Base-by-base conservation (phyloP, 2,329 filamentous ascomycete genomes). In the Salinomyces thailandicus region DNA sequence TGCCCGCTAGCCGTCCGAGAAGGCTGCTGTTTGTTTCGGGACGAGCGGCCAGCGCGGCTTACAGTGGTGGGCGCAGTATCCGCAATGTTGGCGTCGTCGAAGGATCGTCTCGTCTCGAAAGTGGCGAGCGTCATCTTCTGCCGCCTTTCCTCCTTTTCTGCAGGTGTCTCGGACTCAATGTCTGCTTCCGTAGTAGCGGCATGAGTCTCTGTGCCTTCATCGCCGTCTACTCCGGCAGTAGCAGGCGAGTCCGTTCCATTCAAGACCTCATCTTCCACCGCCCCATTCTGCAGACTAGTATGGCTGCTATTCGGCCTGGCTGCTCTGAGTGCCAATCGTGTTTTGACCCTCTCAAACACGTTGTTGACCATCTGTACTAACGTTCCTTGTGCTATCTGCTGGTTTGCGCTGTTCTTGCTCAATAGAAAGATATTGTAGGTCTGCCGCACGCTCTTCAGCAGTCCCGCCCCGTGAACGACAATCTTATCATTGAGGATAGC, bases 391-490 rank as follows among this genome's bases (percentile, higher is more conserved):
- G 93, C 93, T 33, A 96, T 85, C 60, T 94, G 87, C 66, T 98
- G 91, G 58, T 96, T 98, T 38, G 85, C 77, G 45, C 81, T 93
- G 46, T 81, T 94, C 57, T 91, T 86, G 48, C 89, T 96, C 34
- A 96, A 76, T 42, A 98, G 71, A 61, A 98, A 98, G 50, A 98
- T 93, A 66, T 98, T 98, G 70, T 98, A 98, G 40, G 95, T 93
- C 62, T 96, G 85, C 50, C 91, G 82, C 47, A 98, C 86, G 37
- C 91, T 89, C 67, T 98, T 98, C 47, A 98, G 71, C 44, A 98
- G 72, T 45, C 91, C 93, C 24, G 91, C 89, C 41, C 91, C 91
- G 59, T 98, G 91, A 2, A 98, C 93, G 29, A 98, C 86, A 47
- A 96, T 94, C 66, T 96, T 98, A 67, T 98, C 91, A 57, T 96